A percentile compares a stretch with the other conserved stretches of the same genome.
Evolutionary conservation across 495 filamentous ascomycete genomes (phyloP).

Genomic region (Annulohypoxylon moriforme): DNA sequence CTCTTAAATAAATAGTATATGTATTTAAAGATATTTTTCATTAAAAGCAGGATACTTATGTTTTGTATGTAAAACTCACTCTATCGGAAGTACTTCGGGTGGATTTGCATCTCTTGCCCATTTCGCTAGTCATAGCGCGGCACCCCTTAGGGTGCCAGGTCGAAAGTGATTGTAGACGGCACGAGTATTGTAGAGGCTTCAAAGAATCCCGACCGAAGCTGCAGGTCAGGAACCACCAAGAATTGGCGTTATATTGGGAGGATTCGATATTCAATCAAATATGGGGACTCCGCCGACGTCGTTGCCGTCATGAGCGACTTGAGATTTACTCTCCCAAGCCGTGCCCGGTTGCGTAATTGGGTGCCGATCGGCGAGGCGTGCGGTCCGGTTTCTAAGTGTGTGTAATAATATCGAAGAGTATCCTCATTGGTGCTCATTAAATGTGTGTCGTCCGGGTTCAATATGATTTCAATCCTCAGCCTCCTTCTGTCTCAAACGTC

Average conservation of each 20-base stretch:
- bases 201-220: neutral
- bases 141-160: no score
- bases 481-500: constrained; percentile 26
- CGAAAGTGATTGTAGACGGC: neutral
- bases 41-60: no score
- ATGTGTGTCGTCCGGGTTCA: constrained; percentile 12
- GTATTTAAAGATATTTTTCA: no score
- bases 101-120: no score
- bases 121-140: no score
- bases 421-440: constrained; percentile 31
- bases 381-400: constrained; percentile 26
- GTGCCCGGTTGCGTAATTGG: constrained; percentile 39
- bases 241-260: constrained; percentile 3
- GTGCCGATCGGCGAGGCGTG: constrained; percentile 33
- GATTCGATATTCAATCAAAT: constrained; percentile 26
- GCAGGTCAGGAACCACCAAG: neutral
- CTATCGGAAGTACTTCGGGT: no score
- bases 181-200: neutral
- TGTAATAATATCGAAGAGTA: constrained; percentile 19
- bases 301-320: constrained; percentile 36
- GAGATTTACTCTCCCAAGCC: constrained; percentile 29
- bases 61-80: no score
- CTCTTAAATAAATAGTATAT: no score
- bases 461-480: constrained; percentile 27
- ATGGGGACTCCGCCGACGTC: constrained; percentile 17